Evolutionary conservation across 345 rosid species (phyloP).

Genomic region (Eutrema yunnanense): DNA sequence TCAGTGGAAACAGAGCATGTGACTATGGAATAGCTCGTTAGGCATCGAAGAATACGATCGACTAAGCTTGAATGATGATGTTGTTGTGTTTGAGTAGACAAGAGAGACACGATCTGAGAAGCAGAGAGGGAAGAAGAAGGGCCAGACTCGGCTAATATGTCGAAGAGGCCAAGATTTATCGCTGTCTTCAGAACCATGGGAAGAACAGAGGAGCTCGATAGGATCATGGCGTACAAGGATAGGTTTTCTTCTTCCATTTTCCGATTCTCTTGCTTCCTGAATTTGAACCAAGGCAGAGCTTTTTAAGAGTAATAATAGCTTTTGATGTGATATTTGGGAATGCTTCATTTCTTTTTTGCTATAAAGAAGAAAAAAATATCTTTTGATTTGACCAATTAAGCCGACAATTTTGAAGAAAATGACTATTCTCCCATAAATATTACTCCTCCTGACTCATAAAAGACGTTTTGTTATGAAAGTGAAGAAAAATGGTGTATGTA

Average conservation of each 20-base stretch:
- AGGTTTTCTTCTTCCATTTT: constrained; percentile 28
- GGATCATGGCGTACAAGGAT: constrained; percentile 15
- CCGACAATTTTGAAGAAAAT: background rate
- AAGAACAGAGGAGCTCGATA: constrained; percentile 28
- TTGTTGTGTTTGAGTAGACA: background rate
- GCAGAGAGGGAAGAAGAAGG: constrained; percentile 14
- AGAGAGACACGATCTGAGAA: constrained; percentile 8
- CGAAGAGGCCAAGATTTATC: constrained; percentile 23
- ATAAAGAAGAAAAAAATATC: background rate
- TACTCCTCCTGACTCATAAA: too few relatives aligned
- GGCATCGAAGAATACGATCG: constrained; percentile 21
- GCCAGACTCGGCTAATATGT: constrained; percentile 13
- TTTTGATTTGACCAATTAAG: background rate
- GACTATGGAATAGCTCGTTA: constrained; percentile 16
- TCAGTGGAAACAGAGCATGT: constrained; percentile 22
- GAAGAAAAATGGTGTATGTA: too few relatives aligned
- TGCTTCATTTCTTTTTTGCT: background rate
- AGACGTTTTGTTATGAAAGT: too few relatives aligned
- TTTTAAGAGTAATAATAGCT: background rate
- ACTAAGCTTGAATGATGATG: constrained; percentile 1
- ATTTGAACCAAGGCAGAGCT: background rate
- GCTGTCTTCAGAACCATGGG: constrained; percentile 29
- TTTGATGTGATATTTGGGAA: background rate
- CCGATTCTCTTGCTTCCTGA: background rate
- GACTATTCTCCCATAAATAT: background rate